These are phyloP conservation scores for Teunomyces barrocoloradensis DNA, from an alignment of 805 yeast genomes.

Conservation along the genomic window DNA sequence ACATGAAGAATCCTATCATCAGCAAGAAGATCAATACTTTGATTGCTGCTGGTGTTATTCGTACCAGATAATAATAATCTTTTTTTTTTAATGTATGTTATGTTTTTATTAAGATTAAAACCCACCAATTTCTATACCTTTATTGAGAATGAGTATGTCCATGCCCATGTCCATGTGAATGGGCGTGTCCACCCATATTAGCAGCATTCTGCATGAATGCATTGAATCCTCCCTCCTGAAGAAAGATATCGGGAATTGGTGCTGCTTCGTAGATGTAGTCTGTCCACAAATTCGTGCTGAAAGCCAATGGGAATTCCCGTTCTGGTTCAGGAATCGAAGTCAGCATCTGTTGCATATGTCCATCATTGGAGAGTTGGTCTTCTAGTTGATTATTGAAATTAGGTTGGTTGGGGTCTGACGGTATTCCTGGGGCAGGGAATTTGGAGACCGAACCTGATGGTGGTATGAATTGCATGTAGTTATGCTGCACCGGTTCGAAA, in stretches of 20 bases:
- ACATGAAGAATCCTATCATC: constrained; percentile 95
- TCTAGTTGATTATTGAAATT: neutral
- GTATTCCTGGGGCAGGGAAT: neutral
- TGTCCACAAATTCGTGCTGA: neutral
- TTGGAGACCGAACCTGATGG: neutral
- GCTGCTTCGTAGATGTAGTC: neutral
- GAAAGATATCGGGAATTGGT: neutral
- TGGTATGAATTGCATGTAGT: neutral
- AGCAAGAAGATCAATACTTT: constrained; percentile 82
- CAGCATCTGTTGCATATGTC: neutral
- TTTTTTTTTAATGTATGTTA: constrained; percentile 1
- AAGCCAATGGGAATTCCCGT: neutral
- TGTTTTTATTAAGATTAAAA: neutral
- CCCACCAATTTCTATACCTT: neutral
- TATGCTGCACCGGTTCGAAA: neutral
- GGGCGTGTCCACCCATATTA: neutral
- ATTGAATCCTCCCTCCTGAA: neutral
- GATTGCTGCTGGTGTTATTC: constrained; percentile 95
- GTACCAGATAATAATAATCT: constrained; percentile 59
- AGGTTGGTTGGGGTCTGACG: neutral
- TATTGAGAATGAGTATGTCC: neutral
- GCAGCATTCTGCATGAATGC: neutral
- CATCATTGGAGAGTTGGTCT: neutral
- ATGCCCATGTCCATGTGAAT: neutral
- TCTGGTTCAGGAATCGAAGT: neutral